phyloP scores from a whole-genome alignment of 140 eudicot species.

The Senecio squalidus region DNA sequence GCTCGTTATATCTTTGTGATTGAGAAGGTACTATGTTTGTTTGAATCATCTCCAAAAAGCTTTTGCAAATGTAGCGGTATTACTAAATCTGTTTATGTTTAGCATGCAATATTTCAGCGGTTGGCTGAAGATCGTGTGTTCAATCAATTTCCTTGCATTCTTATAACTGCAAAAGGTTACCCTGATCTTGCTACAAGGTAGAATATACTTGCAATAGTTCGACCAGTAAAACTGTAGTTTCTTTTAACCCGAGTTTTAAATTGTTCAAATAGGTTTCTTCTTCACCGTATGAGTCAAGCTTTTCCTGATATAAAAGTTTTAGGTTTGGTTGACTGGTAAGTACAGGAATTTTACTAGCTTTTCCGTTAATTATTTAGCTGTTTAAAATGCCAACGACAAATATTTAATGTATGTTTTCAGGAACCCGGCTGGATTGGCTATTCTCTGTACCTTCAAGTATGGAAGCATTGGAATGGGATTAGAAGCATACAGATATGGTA shows the following conservation, averaged over 20 bases:
- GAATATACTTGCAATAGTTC: background rate
- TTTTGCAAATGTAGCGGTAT: constrained; percentile 9
- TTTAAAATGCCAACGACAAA: background rate
- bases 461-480: constrained; percentile 97
- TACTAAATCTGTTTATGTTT: constrained; percentile 16
- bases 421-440: constrained; percentile 98
- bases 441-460: constrained; percentile 85
- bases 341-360: background rate
- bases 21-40: constrained; percentile 61
- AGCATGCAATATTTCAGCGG: constrained; percentile 98
- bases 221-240: constrained; percentile 1
- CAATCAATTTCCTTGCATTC: constrained; percentile 90
- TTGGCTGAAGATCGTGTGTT: constrained; percentile 80
- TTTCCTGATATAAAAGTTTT: constrained; percentile 67
- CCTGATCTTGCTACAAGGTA: constrained; percentile 99
- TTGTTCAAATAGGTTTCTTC: constrained; percentile 60
- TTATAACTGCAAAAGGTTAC: constrained; percentile 94
- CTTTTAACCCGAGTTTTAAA: constrained; percentile 10
- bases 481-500: constrained; percentile 92
- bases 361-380: background rate
- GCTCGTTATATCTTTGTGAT: constrained; percentile 85
- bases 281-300: constrained; percentile 65
- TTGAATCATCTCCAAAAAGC: background rate
- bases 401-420: constrained; percentile 15
- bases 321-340: constrained; percentile 85